Base-by-base conservation (phyloP, 768 basidiomycete genomes). In the Termitomyces sp. region DNA sequence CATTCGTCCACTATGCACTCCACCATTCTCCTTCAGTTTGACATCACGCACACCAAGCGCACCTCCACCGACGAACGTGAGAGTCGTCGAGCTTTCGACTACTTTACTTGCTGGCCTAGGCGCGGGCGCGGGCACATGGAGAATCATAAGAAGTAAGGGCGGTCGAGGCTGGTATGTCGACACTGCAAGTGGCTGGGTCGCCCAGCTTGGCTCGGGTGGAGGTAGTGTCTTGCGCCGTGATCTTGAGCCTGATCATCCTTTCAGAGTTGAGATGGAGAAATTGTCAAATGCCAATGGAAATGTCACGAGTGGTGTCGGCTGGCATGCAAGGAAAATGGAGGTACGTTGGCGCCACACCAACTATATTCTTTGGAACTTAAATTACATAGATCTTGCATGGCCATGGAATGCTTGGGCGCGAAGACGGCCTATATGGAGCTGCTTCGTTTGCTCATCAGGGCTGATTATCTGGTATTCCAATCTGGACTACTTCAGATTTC, bases 321-420 rank as follows among this genome's bases (percentile, higher is more conserved):
- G 95, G 94, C 94, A 97, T 72, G 86, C 91, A 21, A 75, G 95
- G 56, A 99, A 99, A 74, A 94, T 97, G 91, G 94, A 97, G 83
- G 91, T 92, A 64, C 55, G 86, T 73, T n/a, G 43, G 50, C 17
- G 28, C 12, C 9, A 47, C n/a, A 26, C 2, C 8, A 15, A 28
- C 3, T n/a, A 41, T 26, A 12, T 53, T 21, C 10, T 42, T 42
- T 28, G 7, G 3, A 19, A 12, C 7, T 21, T 5, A 37, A 21
- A 3, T 53, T 33, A 31, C 53, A 21, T 56, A 91, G 89, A 78
- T 98, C 23, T 70, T 99, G 56, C 87, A 90, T 64, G 96, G 94
- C 3, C 78, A 88, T 64, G 96, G 95, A 12, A 85, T 98, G 84
- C 73, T 95, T 11, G 94, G 94, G 5, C 83, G 91, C 28, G 94